Evolutionary conservation across 805 yeast species (phyloP).

Genomic region (Wickerhamomyces strasburgensis): DNA sequence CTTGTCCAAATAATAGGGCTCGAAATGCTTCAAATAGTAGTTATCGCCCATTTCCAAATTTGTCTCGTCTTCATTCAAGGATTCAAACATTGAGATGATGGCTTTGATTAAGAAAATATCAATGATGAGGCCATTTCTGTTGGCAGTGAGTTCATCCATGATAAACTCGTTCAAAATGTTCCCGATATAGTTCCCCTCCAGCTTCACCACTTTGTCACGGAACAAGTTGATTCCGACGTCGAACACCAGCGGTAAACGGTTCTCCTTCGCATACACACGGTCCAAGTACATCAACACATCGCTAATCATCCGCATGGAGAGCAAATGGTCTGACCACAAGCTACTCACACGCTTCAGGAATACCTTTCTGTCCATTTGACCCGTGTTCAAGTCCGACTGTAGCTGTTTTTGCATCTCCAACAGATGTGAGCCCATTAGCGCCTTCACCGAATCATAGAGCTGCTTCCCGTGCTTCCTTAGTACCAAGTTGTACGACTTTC

Average conservation of each 20-base stretch:
- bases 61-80: constrained; percentile 43
- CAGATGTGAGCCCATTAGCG: constrained; percentile 44
- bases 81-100: constrained; percentile 65
- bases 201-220: constrained; percentile 52
- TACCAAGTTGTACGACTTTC: constrained; percentile 74
- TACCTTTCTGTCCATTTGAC: constrained; percentile 18
- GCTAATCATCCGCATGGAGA: constrained; percentile 70
- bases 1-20: constrained; percentile 52
- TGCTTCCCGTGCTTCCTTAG: constrained; percentile 61
- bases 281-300: constrained; percentile 86
- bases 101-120: constrained; percentile 58
- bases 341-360: constrained; percentile 33
- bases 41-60: constrained; percentile 44
- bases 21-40: constrained; percentile 60
- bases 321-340: constrained; percentile 66
- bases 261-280: constrained; percentile 74
- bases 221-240: constrained; percentile 72
- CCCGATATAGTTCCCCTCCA: constrained; percentile 47
- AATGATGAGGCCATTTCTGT: constrained; percentile 51
- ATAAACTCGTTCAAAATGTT: constrained; percentile 42
- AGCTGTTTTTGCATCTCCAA: constrained; percentile 22
- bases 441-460: constrained; percentile 57
- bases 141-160: constrained; percentile 50
- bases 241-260: constrained; percentile 55
- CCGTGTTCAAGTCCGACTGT: constrained; percentile 11